These are phyloP conservation scores for Lindgomyces ingoldianus DNA, from an alignment of 495 filamentous ascomycete genomes.

Conservation along the genomic window DNA sequence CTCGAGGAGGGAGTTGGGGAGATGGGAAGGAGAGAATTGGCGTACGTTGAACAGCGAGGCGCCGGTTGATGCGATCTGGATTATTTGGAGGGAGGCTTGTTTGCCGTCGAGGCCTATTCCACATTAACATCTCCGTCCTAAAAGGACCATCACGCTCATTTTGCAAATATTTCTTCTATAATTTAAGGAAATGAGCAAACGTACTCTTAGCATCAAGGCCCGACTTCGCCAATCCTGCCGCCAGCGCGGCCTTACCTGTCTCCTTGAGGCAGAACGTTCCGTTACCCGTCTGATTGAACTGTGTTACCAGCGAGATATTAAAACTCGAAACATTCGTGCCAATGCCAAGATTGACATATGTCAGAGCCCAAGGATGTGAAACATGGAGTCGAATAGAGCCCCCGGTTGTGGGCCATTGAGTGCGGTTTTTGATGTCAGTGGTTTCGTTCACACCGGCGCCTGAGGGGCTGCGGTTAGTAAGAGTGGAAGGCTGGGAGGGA, in stretches of 20 bases:
- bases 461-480: constrained; percentile 32
- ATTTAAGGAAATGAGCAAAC: neutral
- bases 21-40: constrained; percentile 15
- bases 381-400: constrained; percentile 57
- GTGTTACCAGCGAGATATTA: constrained; percentile 58
- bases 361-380: constrained; percentile 58
- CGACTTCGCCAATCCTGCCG: constrained; percentile 19
- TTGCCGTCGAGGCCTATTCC: constrained; percentile 49
- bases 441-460: constrained; percentile 58
- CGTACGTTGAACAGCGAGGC: constrained; percentile 62
- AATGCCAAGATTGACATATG: constrained; percentile 65
- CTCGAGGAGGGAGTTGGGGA: neutral
- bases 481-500: neutral
- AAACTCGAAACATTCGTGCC: constrained; percentile 59
- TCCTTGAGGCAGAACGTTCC: constrained; percentile 61
- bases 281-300: constrained; percentile 61
- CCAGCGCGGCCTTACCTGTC: constrained; percentile 43
- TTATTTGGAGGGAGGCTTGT: constrained; percentile 58
- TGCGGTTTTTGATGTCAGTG: constrained; percentile 52
- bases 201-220: constrained; percentile 29
- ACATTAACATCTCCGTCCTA: too few species aligned
- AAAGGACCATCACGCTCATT: too few species aligned
- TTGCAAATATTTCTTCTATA: too few species aligned
- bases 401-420: constrained; percentile 60
- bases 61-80: constrained; percentile 54